Base-by-base conservation (phyloP, 345 rosid genomes). In the Eucalyptus curtisii region DNA sequence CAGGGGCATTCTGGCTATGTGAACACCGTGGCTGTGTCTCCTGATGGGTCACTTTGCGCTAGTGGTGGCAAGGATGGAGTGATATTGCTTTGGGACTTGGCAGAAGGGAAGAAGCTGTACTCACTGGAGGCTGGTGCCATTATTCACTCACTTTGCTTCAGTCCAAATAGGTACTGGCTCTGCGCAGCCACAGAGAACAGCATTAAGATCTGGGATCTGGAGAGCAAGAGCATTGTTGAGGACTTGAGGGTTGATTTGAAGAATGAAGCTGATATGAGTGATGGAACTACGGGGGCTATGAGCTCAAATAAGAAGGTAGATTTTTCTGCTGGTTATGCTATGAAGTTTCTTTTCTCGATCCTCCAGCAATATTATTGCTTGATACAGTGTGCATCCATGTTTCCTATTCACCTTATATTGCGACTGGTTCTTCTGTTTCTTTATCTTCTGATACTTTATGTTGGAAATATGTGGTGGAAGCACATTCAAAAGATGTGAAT, bases 51-150 rank as follows among this genome's bases (percentile, higher is more conserved):
- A 0, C 91, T 97, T 44, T 97, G 99, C 13, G 98, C 99, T 1
- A 97, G 99, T 47, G 99, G 99, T 71, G 99, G 99, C 55, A 97
- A 97, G 89, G 99, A 97, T n/a, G 97, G 97, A 8, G 95, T 95
- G 5, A 96, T 97, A 85, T 86, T 97, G 94, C 86, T 97, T 50
- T 97, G 99, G 99, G 99, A 97, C 91, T 95, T 97, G 95, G 96
- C 99, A 1, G 99, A 97, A 87, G 99, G 99, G 4, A 97, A 97
- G 96, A 96, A 91, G 92, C 96, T 97, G 7, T 97, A 97, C 90
- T 96, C 94, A 16, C 94, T 97, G 9, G 99, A 97, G 40, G 98
- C 99, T 2, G 96, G 95, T 30, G 89, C 98, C 20, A 93, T 96
- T 20, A 96, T 97, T 88, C 89, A 97, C 48, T 95, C 99, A 0